Evolutionary conservation across 192 early-diverging fungal genomes (phyloP), one percentile per base, ranked within the genome.

Genomic region (Backusella parvicylindrica): DNA sequence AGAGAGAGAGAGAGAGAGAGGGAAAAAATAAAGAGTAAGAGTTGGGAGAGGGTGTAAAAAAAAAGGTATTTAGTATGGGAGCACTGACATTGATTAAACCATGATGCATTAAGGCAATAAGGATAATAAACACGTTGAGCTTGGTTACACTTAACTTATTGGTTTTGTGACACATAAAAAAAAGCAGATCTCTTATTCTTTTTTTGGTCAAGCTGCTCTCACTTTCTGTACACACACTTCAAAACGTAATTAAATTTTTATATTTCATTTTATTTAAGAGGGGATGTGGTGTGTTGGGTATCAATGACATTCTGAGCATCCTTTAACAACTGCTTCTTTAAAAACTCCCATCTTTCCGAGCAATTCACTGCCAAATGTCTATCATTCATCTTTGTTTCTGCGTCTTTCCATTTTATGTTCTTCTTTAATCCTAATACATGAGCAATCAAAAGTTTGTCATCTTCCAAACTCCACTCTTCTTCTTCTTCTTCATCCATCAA

Each of bases 41-140:
- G n/a, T n/a, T n/a, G n/a, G n/a, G 40, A 70, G 21, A n/a, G 15
- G 23, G 50, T 41, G 7, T 37, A 37, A 28, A 43, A 5, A 16
- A 35, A 28, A 70, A 50, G 41, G 15, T 43, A 65, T 69, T 38
- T 41, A 40, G 23, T 69, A 30, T 38, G 68, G 68, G 68, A 69
- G 68, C 68, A 69, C 68, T 69, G 68, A 69, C 68, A 69, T 69
- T 69, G 38, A 69, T 69, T 70, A 70, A 47, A 70, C 68, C 68
- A 70, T 70, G 68, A 38, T 41, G 38, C 23, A 28, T 70, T 47
- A 38, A 30, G 38, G 47, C 16, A 70, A 70, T 70, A 47, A 40
- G 68, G 68, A 28, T 70, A 70, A 31, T 26, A 30, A 33, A 40
- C 72, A 73, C 72, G 72, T 73, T 73, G 56, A 73, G 18, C 0